A percentile compares a stretch with the other conserved stretches of the same genome.
phyloP scores from a whole-genome alignment of 139 green algal species.

The Micromonas commoda region DNA sequence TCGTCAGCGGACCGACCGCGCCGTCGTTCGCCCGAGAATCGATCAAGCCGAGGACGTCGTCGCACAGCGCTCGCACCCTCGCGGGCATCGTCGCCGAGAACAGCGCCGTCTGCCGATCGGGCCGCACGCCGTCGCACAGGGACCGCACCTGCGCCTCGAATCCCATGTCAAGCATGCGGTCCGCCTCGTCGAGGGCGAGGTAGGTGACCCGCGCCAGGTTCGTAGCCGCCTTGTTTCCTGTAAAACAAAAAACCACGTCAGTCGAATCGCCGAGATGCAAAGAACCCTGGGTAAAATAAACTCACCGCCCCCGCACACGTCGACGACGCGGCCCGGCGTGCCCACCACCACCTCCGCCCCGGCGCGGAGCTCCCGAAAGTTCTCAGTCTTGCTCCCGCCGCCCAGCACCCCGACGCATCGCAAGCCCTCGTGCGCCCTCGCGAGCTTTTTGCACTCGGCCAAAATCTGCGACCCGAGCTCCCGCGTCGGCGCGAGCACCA shows the following conservation, averaged over 20 bases:
- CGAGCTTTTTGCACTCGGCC: conserved; percentile 42
- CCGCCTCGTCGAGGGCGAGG: conserved; percentile 92
- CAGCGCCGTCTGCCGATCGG: conserved; percentile 83
- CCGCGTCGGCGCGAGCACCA: conserved; percentile 77
- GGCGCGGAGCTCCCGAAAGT: conserved; percentile 84
- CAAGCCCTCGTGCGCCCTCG: conserved; percentile 28
- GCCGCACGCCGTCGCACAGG: conserved; percentile 75
- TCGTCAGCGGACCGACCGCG: not conserved
- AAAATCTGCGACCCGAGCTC: conserved; percentile 92
- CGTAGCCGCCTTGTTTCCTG: conserved; percentile 42
- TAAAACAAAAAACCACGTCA: too few relatives aligned
- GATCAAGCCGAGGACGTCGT: conserved; percentile 50
- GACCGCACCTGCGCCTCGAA: conserved; percentile 73
- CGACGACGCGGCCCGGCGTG: conserved; percentile 80
- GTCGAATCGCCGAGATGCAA: too few relatives aligned
- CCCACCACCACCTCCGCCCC: conserved; percentile 72
- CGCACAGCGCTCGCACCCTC: conserved; percentile 66
- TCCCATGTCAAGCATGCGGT: conserved; percentile 96
- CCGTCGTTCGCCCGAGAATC: too few relatives aligned
- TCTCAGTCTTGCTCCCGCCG: conserved; percentile 84
- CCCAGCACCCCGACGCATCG: conserved; percentile 63
- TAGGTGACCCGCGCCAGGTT: conserved; percentile 68
- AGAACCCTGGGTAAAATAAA: too few relatives aligned
- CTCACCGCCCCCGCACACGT: too few relatives aligned
- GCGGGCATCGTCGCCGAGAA: conserved; percentile 89